Evolutionary conservation across 129 eudicot genomes (phyloP).

Genomic region (Gnaphalium uliginosum): DNA sequence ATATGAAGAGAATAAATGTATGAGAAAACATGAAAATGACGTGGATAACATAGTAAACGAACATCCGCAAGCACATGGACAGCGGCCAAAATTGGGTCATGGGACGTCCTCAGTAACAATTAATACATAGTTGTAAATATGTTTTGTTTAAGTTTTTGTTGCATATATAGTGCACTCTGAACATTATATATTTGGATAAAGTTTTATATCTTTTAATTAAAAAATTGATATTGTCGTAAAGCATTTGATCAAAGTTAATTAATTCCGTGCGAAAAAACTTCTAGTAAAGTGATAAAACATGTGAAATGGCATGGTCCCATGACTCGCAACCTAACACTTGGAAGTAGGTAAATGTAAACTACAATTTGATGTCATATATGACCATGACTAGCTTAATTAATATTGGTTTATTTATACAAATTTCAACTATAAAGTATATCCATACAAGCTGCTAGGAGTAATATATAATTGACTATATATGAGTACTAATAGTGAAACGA

Average conservation of each 20-base stretch:
- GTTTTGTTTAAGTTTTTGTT: too few relatives aligned
- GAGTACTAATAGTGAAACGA: background rate
- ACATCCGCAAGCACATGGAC: too few relatives aligned
- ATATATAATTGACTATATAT: background rate
- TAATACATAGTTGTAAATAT: too few relatives aligned
- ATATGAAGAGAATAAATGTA: too few relatives aligned
- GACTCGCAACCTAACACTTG: background rate
- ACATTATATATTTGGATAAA: too few relatives aligned
- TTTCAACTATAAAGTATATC: background rate
- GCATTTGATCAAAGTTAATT: background rate
- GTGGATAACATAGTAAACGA: too few relatives aligned
- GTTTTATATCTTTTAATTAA: background rate
- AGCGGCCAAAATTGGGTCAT: too few relatives aligned
- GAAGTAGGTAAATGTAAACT: conserved; percentile 8
- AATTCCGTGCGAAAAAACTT: background rate
- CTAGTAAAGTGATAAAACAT: background rate
- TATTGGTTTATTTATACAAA: background rate
- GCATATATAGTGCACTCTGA: too few relatives aligned
- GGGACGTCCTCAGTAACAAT: too few relatives aligned
- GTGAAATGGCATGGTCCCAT: background rate
- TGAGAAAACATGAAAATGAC: too few relatives aligned
- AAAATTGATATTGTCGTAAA: background rate
- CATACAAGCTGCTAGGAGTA: background rate
- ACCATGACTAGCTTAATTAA: too few relatives aligned
- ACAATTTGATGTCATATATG: conserved; percentile 15